Base-by-base conservation (phyloP, 2,329 filamentous ascomycete species). In the Exophiala sp. region DNA sequence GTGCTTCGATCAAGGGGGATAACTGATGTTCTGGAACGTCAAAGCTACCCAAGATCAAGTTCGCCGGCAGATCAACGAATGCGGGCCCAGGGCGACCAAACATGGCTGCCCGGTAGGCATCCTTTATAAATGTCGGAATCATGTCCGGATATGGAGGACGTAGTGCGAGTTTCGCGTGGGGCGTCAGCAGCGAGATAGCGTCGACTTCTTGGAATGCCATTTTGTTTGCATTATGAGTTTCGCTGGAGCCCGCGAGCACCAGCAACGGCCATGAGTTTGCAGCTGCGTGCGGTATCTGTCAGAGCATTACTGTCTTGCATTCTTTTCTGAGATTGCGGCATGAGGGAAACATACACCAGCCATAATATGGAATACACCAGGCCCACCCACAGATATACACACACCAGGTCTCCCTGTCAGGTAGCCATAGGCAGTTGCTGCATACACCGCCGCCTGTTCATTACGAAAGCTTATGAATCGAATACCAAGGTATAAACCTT, bases 151-250 rank as follows among this genome's bases (percentile, higher is more conserved):
- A 69, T 3, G 73, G 63, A 18, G 76, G 69, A 51, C 79, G 70
- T 14, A 78, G 66, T 3, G 76, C 71, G 43, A 79, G 66, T 60
- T 82, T 82, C 5, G 76, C 76, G 57, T 81, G 77, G 0, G 79
- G 76, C 11, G 72, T 72, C 7, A 83, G 65, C 5, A 82, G 66
- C 2, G 76, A 72, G 18, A 83, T 71, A 16, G 78, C 75, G 61
- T 83, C 79, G 50, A 82, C 70, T 63, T 82, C 79, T 65, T 83
- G 80, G 59, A 83, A 83, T 21, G 74, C 78, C 21, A 77, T 78
- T 60, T 79, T 80, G 9, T 72, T 76, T 14, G 76, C 68, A 12
- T 76, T 68, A 57, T 78, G 72, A 1, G 77, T 77, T 63, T 82
- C 79, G 39, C 72, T 75, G 2, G 78, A 78, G 2, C 80, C 80